Conservation (phyloP, 1,284 basidiomycete genomes). For the Rhodotorula sp. region DNA sequence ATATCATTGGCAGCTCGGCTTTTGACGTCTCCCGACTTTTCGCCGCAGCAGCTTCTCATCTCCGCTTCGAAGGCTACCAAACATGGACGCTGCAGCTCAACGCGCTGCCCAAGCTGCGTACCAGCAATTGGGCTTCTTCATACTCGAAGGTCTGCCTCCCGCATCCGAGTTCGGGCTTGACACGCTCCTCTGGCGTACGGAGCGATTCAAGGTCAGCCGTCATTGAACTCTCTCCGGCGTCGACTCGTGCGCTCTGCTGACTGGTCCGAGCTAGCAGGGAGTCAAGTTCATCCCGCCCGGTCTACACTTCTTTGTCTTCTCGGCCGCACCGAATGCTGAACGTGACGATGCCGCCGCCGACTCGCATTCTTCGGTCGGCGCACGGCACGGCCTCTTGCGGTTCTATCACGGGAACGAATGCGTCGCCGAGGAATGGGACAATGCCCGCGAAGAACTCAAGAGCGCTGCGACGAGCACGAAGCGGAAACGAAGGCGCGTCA, state of each 20-base stretch:
- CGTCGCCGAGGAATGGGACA: constrained; percentile 35
- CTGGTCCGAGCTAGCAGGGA: constrained; percentile 18
- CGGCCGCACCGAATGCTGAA: constrained; percentile 25
- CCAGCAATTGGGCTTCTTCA: constrained; percentile 22
- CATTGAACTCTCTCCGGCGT: too few relatives aligned
- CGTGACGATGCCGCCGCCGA: neutral
- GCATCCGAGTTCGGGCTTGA: constrained; percentile 44
- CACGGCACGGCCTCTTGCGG: constrained; percentile 35
- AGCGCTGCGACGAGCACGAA: neutral
- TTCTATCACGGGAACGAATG: constrained; percentile 23
- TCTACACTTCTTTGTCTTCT: constrained; percentile 43
- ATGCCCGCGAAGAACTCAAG: constrained; percentile 23
- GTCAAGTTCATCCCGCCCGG: constrained; percentile 44
- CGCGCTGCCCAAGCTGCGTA: neutral
- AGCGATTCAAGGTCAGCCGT: constrained; percentile 35
- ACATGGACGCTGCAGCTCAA: neutral
- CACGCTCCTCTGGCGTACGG: constrained; percentile 37
- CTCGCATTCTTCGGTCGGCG: constrained; percentile 16
- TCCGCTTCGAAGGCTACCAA: neutral
- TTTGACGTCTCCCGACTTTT: too few relatives aligned
- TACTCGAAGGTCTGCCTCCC: constrained; percentile 29
- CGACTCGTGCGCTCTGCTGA: neutral
- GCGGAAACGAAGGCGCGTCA: neutral
- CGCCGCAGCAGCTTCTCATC: neutral
- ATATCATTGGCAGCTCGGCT: too few relatives aligned